Conservation (phyloP, 2,329 filamentous ascomycete genomes). For the Didymella arachidicola region DNA sequence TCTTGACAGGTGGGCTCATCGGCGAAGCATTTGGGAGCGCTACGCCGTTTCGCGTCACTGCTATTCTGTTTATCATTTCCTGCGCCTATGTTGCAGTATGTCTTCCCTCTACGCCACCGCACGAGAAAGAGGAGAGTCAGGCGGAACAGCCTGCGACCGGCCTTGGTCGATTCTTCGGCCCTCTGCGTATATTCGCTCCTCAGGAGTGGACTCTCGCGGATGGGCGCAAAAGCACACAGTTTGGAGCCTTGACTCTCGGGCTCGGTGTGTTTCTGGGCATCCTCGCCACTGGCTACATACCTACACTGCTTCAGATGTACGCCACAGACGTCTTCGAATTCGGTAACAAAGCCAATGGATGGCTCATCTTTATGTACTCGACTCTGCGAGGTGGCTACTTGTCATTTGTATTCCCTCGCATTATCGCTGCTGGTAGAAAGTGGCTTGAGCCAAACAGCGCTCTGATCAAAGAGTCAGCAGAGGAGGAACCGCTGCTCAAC, state of each 20-base stretch:
- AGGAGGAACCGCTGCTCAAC: conserved; percentile 26
- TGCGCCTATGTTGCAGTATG: conserved; percentile 53
- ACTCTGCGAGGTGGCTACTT: conserved; percentile 56
- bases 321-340: conserved; percentile 56
- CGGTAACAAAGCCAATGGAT: conserved; percentile 55
- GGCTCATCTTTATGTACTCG: conserved; percentile 56
- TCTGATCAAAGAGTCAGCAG: conserved; percentile 13
- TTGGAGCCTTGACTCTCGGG: conserved; percentile 70
- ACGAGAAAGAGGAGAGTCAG: conserved; percentile 34
- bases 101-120: conserved; percentile 58
- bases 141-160: conserved; percentile 42
- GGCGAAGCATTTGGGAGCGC: conserved; percentile 69
- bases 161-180: conserved; percentile 67
- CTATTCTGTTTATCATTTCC: conserved; percentile 61
- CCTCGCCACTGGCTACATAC: conserved; percentile 73
- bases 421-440: conserved; percentile 53
- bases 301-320: conserved; percentile 63
- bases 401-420: conserved; percentile 55
- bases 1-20: conserved; percentile 69
- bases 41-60: conserved; percentile 70
- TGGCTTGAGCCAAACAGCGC: conserved; percentile 49
- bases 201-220: conserved; percentile 61
- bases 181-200: conserved; percentile 67
- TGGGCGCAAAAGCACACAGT: conserved; percentile 63
- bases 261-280: conserved; percentile 72